Evolutionary conservation across 352 stramenopile species (phyloP).

Genomic region (Phytophthora boehmeriae): DNA sequence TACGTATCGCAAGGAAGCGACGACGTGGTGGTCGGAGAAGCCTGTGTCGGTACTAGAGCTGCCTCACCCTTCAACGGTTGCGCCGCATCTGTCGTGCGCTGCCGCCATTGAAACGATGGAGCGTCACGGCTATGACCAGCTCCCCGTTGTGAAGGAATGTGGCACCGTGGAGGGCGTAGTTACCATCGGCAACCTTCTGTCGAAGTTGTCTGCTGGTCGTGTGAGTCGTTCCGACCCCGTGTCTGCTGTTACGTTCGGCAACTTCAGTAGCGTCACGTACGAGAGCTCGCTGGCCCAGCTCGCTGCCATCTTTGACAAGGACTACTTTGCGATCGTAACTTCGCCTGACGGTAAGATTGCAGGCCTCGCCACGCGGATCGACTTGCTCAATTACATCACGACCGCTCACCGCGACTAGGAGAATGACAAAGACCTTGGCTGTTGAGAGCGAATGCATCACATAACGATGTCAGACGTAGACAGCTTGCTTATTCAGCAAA

Average conservation of each 20-base stretch:
- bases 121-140: conserved; percentile 87
- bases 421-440: too few relatives aligned
- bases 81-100: conserved; percentile 83
- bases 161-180: conserved; percentile 92
- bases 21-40: conserved; percentile 94
- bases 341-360: conserved; percentile 78
- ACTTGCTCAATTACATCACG: conserved; percentile 96
- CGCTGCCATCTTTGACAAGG: conserved; percentile 94
- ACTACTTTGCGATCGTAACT: conserved; percentile 94
- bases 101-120: conserved; percentile 94
- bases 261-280: conserved; percentile 92
- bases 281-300: conserved; percentile 89
- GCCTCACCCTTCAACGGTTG: conserved; percentile 87
- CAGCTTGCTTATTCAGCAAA: background rate
- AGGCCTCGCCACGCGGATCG: conserved; percentile 95
- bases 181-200: conserved; percentile 95
- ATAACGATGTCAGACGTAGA: background rate
- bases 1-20: conserved; percentile 65
- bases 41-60: conserved; percentile 78
- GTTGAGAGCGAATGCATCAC: too few relatives aligned
- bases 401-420: conserved; percentile 29
- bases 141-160: conserved; percentile 74
- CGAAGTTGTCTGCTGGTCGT: conserved; percentile 86
- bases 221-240: conserved; percentile 86
- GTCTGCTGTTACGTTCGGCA: conserved; percentile 92